Evolutionary conservation across 2,329 filamentous ascomycete genomes (phyloP), one percentile per base, ranked within the genome.

Genomic region (Aspergillus viridinutans): DNA sequence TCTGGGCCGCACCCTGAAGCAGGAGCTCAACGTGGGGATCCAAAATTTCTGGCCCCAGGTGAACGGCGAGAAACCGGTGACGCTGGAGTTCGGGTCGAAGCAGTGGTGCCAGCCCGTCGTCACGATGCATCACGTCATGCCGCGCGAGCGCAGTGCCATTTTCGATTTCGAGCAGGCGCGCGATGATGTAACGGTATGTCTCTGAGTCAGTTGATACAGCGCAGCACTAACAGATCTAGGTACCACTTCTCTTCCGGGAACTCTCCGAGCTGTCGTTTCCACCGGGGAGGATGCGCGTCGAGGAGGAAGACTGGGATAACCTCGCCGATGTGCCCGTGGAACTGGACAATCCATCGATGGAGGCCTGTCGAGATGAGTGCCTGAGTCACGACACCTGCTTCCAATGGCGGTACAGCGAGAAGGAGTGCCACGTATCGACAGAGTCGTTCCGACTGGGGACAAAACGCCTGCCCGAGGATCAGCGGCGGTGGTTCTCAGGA

Each of bases 91-190:
- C 49, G 58, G 55, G 1, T 49, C 54, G 3, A 73, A 69, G 9
- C 80, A 82, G 58, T 84, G 82, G 81, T 84, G 82, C 59, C 79
- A 83, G 63, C 81, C 82, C 4, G 74, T 83, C n/a, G 66, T 84
- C 43, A 83, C 81, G 3, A 82, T 84, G 80, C 81, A 84, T 63
- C 80, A 83, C 62, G 77, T 84, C 67, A 76, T 77, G 49, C 73
- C 80, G 8, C 76, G 81, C 61, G 81, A 84, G 64, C 75, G 83
- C 49, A 80, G 58, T 32, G 56, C 62, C 10, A 74, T 83, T 35
- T 84, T 81, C 80, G 76, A 81, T 54, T 83, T 77, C 56, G 82
- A 84, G 64, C 76, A 82, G 65, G 67, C 69, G 35, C 74, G 74
- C 48, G 72, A 72, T 35, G 58, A 66, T 53, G 53, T 58, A 23